These are phyloP conservation scores for Debaryomyces udenii DNA, from an alignment of 1,139 yeast genomes.

Conservation along the genomic window DNA sequence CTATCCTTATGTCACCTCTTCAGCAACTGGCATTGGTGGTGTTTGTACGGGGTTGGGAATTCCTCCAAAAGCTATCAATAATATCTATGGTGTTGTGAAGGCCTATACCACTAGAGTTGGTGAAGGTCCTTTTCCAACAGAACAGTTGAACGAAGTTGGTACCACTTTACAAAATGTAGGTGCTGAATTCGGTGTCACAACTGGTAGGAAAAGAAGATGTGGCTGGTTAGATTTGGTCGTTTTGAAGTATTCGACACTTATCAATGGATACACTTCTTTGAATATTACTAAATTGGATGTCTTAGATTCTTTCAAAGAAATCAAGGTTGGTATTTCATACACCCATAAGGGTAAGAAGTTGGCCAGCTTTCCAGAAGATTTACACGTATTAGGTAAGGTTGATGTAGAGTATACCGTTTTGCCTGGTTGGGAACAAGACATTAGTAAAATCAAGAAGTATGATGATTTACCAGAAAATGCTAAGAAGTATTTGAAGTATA, in stretches of 20 bases:
- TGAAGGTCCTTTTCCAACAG: constrained; percentile 99
- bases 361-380: constrained; percentile 89
- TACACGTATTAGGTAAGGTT: constrained; percentile 76
- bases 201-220: constrained; percentile 99
- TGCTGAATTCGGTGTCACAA: constrained; percentile 96
- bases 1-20: constrained; percentile 95
- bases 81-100: constrained; percentile 93
- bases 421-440: constrained; percentile 93
- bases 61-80: constrained; percentile 80
- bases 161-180: constrained; percentile 89
- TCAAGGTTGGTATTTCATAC: constrained; percentile 85
- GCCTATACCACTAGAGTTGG: constrained; percentile 99
- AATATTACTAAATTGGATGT: constrained; percentile 96
- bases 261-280: constrained; percentile 92
- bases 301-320: constrained; percentile 83
- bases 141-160: constrained; percentile 86
- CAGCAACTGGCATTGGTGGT: constrained; percentile 97
- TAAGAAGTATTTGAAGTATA: constrained; percentile 75
- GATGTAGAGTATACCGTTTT: constrained; percentile 88
- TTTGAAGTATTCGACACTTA: constrained; percentile 82
- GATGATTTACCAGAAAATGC: constrained; percentile 88
- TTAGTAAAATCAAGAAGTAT: constrained; percentile 68
- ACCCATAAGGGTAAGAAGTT: constrained; percentile 73
- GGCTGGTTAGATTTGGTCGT: constrained; percentile 99
- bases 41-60: constrained; percentile 95